Conservation (phyloP, 495 filamentous ascomycete genomes). For the Tuber microsphaerosporum region DNA sequence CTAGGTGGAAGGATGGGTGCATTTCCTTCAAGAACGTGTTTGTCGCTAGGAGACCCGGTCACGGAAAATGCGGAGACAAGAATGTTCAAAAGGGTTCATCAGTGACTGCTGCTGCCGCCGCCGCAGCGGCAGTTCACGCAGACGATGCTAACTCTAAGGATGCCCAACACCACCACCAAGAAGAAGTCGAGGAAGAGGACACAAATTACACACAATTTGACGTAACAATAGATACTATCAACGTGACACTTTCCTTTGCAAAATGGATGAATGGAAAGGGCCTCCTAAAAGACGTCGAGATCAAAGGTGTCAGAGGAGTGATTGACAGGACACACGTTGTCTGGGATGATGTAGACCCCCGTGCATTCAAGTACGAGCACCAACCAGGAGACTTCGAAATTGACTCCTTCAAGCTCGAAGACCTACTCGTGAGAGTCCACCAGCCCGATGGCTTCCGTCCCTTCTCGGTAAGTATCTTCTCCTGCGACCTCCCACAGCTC, state of each 20-base stretch:
- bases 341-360: conserved; percentile 71
- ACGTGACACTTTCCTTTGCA: conserved; percentile 91
- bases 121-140: conserved; percentile 60
- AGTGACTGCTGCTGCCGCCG: conserved; percentile 74
- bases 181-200: conserved; percentile 61
- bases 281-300: conserved; percentile 79
- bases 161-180: conserved; percentile 33
- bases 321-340: conserved; percentile 77
- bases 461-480: conserved; percentile 89
- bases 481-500: conserved; percentile 84
- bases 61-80: conserved; percentile 50
- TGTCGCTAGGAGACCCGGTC: conserved; percentile 82
- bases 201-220: conserved; percentile 98
- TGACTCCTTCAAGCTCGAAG: conserved; percentile 89
- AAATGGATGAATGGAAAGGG: conserved; percentile 99
- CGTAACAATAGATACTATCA: conserved; percentile 85
- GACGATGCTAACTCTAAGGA: conserved; percentile 43
- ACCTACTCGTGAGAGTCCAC: conserved; percentile 83
- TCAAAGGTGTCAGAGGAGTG: conserved; percentile 93
- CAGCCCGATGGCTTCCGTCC: conserved; percentile 85
- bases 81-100: conserved; percentile 89
- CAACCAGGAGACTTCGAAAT: conserved; percentile 92
- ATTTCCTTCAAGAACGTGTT: conserved; percentile 97
- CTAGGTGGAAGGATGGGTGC: conserved; percentile 85
- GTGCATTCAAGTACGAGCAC: conserved; percentile 78